These are phyloP conservation scores for Naganishia vaughanmartiniae DNA, from an alignment of 768 basidiomycete species.

Conservation along the genomic window DNA sequence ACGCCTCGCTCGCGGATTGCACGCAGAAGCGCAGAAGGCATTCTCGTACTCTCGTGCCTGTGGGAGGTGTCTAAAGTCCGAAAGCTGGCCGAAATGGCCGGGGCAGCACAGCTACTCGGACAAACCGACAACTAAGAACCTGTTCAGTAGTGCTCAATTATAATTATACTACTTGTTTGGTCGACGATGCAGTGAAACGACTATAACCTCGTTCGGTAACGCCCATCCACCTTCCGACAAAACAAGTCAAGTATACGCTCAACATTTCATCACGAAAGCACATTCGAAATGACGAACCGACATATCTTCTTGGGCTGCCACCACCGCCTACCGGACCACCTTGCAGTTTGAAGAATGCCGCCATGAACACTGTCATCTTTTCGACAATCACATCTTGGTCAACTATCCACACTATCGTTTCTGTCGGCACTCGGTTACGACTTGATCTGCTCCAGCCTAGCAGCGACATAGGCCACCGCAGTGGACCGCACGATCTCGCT, in stretches of 20 bases:
- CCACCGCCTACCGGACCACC: too few species aligned
- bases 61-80: neutral
- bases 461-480: neutral
- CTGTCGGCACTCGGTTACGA: too few species aligned
- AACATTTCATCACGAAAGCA: neutral
- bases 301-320: neutral
- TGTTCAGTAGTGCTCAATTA: too few species aligned
- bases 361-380: too few species aligned
- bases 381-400: too few species aligned
- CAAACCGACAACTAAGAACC: too few species aligned
- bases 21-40: too few species aligned
- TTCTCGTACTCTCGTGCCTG: too few species aligned
- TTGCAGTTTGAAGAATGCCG: too few species aligned
- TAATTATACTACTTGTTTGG: neutral
- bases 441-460: too few species aligned
- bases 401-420: too few species aligned
- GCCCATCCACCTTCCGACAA: neutral
- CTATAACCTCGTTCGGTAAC: neutral
- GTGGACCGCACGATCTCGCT: neutral
- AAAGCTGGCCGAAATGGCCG: neutral
- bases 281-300: neutral
- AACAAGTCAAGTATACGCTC: neutral
- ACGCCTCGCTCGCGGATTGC: conserved; percentile 10
- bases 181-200: neutral
- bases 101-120: too few species aligned